A percentile compares a stretch with the other conserved stretches of the same genome.
These are phyloP conservation scores for Lactarius deliciosus DNA, from an alignment of 768 basidiomycete genomes.

Conservation along the genomic window DNA sequence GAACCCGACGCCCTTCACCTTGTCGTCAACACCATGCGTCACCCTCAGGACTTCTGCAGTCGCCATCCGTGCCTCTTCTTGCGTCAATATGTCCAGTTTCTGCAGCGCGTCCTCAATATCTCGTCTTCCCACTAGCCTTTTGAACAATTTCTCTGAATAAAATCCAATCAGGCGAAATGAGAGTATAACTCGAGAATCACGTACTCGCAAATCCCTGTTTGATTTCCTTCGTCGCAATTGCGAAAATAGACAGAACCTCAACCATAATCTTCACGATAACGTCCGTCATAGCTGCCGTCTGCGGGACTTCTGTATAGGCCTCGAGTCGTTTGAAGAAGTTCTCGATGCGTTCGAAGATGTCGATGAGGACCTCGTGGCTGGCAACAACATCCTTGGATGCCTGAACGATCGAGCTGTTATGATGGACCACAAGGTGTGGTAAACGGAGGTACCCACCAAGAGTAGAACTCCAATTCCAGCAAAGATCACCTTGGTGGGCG, in stretches of 20 bases:
- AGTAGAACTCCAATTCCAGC: slow-evolving; percentile 1
- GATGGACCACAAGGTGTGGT: too few species aligned
- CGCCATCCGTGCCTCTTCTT: neutral
- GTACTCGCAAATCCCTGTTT: neutral
- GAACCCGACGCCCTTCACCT: neutral
- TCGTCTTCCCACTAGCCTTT: neutral
- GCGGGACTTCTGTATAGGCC: neutral
- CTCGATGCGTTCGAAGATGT: slow-evolving; percentile 1
- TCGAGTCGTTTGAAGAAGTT: slow-evolving; percentile 2
- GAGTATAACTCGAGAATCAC: neutral
- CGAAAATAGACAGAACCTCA: neutral
- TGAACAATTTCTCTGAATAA: neutral
- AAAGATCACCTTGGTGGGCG: neutral
- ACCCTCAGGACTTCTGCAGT: neutral
- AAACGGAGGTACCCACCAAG: neutral
- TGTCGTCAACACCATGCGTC: neutral
- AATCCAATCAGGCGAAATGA: neutral
- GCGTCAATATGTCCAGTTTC: too few species aligned
- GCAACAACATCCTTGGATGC: neutral
- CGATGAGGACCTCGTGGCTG: neutral
- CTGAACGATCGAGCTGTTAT: neutral
- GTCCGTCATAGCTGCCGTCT: neutral
- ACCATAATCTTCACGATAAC: neutral
- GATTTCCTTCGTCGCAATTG: neutral
- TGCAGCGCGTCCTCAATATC: neutral